These are phyloP conservation scores for Jacaranda mimosifolia DNA, from an alignment of 257 asterid genomes.

Conservation along the genomic window DNA sequence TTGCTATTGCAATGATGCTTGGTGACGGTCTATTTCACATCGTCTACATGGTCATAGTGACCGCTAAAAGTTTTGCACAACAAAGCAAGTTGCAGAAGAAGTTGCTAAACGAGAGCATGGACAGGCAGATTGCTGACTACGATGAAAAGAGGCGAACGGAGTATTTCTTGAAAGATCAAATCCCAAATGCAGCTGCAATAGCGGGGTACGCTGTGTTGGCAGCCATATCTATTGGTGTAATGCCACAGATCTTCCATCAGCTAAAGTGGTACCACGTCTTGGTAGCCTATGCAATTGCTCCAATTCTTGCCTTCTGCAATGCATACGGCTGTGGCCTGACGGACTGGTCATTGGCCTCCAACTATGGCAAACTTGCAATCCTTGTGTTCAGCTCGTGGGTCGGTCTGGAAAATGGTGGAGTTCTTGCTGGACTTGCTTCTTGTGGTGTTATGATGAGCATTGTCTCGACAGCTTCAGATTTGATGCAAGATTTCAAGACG, in stretches of 20 bases:
- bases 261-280: conserved; percentile 67
- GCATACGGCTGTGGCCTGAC: conserved; percentile 81
- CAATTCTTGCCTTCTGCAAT: conserved; percentile 71
- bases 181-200: conserved; percentile 48
- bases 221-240: conserved; percentile 36
- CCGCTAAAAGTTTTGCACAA: conserved; percentile 30
- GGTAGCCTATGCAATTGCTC: conserved; percentile 59
- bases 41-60: conserved; percentile 53
- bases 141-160: conserved; percentile 49
- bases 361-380: conserved; percentile 73
- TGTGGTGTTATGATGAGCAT: conserved; percentile 83
- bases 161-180: conserved; percentile 64
- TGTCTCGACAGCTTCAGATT: conserved; percentile 68
- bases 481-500: conserved; percentile 78
- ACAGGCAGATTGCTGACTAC: conserved; percentile 16
- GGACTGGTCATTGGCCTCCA: conserved; percentile 80
- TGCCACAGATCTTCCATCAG: conserved; percentile 57
- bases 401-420: conserved; percentile 61
- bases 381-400: conserved; percentile 72
- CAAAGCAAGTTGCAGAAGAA: background rate
- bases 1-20: conserved; percentile 77
- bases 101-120: background rate
- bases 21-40: conserved; percentile 86
- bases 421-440: conserved; percentile 71
- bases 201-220: conserved; percentile 58